Percentiles rank a stretch among this genome's conserved stretches.
phyloP scores from a whole-genome alignment of 2,329 filamentous ascomycete species.

The Colletotrichum orbiculare region DNA sequence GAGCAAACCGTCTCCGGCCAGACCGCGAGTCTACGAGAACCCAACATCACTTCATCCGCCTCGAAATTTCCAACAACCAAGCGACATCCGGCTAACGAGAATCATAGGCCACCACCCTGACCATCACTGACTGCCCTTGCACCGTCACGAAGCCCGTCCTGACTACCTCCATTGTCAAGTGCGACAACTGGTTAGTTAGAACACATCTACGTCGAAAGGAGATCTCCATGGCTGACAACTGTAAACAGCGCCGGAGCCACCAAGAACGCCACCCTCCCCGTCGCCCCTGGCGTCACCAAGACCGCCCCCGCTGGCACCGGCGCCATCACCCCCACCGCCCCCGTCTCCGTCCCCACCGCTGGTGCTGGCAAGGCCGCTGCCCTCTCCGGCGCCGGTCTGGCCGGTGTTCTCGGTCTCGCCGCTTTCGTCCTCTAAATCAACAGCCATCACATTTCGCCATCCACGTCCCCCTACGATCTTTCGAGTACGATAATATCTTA shows the following conservation, averaged over 20 bases:
- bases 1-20: slow-evolving; percentile 9
- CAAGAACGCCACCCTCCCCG: slow-evolving; percentile 40
- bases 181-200: slow-evolving; percentile 61
- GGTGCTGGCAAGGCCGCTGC: slow-evolving; percentile 67
- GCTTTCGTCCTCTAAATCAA: slow-evolving; percentile 68
- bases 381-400: slow-evolving; percentile 69
- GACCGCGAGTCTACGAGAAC: not conserved
- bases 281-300: slow-evolving; percentile 43
- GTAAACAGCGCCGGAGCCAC: slow-evolving; percentile 26
- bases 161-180: slow-evolving; percentile 62
- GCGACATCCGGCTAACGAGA: slow-evolving; percentile 43
- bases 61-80: not conserved
- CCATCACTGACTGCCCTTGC: slow-evolving; percentile 79
- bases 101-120: slow-evolving; percentile 71
- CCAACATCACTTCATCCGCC: not conserved
- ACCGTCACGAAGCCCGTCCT: slow-evolving; percentile 70
- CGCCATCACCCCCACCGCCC: slow-evolving; percentile 42
- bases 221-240: slow-evolving; percentile 13
- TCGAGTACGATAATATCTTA: slow-evolving; percentile 54
- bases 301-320: slow-evolving; percentile 46
- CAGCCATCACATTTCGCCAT: slow-evolving; percentile 47
- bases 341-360: slow-evolving; percentile 58
- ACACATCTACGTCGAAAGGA: not conserved
- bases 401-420: slow-evolving; percentile 69
- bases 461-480: slow-evolving; percentile 54